phyloP scores from a whole-genome alignment of 805 yeast genomes.

The Saturnispora serradocipensis region DNA sequence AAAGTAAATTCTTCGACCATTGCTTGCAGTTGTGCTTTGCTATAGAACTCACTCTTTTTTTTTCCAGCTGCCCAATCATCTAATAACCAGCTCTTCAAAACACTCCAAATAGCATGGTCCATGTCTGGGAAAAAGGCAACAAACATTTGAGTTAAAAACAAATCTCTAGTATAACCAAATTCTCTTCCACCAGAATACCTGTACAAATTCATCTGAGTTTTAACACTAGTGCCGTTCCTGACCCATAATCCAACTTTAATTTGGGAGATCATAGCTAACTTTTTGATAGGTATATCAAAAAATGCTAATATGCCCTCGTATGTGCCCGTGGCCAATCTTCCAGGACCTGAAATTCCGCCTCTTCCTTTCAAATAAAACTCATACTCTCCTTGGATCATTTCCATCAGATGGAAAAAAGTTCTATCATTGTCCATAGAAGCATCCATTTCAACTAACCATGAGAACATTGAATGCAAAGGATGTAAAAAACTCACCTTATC shows the following conservation, averaged over 20 bases:
- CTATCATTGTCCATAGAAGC: constrained; percentile 15
- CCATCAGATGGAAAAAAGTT: constrained; percentile 10
- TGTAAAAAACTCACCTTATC: constrained; percentile 64
- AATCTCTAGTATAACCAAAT: constrained; percentile 70
- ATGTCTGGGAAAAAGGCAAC: constrained; percentile 44
- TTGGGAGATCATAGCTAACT: constrained; percentile 71
- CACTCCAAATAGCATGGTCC: constrained; percentile 43
- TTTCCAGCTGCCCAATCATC: constrained; percentile 42
- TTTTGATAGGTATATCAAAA: constrained; percentile 70
- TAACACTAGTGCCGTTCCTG: constrained; percentile 77
- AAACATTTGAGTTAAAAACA: constrained; percentile 57
- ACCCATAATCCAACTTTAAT: constrained; percentile 91
- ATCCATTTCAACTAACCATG: constrained; percentile 60
- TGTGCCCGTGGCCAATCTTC: constrained; percentile 2
- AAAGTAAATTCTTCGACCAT: constrained; percentile 76
- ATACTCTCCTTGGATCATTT: constrained; percentile 15
- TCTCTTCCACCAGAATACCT: constrained; percentile 73
- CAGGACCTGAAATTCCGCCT: neutral
- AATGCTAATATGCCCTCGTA: constrained; percentile 26
- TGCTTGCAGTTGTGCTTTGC: constrained; percentile 17
- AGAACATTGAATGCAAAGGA: constrained; percentile 65
- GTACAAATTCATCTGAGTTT: constrained; percentile 73
- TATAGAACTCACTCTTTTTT: constrained; percentile 36
- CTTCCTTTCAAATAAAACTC: constrained; percentile 11
- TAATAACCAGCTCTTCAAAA: constrained; percentile 65